Conservation (phyloP, 2,329 filamentous ascomycete genomes). For the Colletotrichum ledebouriae region DNA sequence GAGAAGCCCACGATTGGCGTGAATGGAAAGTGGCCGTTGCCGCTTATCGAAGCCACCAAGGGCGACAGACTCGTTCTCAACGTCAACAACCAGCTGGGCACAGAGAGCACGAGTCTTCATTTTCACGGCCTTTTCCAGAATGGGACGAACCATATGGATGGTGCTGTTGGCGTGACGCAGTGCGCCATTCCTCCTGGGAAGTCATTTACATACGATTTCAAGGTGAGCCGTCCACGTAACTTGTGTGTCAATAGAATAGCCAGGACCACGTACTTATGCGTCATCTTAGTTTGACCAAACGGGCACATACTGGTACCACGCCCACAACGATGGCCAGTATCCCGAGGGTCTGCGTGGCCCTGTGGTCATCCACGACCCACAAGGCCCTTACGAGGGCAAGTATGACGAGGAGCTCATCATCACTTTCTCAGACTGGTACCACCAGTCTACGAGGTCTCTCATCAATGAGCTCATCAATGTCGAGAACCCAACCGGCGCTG, state of each 20-base stretch:
- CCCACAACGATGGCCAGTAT: slow-evolving; percentile 61
- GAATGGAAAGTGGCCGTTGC: slow-evolving; percentile 75
- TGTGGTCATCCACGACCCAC: slow-evolving; percentile 67
- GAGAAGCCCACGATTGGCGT: slow-evolving; percentile 72
- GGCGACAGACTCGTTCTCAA: slow-evolving; percentile 66
- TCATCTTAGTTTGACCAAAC: slow-evolving; percentile 39
- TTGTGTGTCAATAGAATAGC: no score
- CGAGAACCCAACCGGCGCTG: slow-evolving; percentile 63
- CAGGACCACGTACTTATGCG: background rate
- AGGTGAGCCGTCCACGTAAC: slow-evolving; percentile 50
- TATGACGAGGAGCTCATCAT: slow-evolving; percentile 68
- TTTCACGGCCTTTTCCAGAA: slow-evolving; percentile 75
- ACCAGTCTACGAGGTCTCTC: slow-evolving; percentile 65
- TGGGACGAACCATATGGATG: slow-evolving; percentile 71
- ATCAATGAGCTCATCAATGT: slow-evolving; percentile 61
- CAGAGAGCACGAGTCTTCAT: slow-evolving; percentile 65
- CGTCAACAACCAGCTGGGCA: slow-evolving; percentile 63
- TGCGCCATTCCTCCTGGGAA: slow-evolving; percentile 67
- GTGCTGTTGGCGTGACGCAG: slow-evolving; percentile 68
- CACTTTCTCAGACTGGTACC: slow-evolving; percentile 73
- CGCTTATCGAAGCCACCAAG: slow-evolving; percentile 66
- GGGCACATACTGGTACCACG: slow-evolving; percentile 71
- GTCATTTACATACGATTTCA: slow-evolving; percentile 70
- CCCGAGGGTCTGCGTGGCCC: slow-evolving; percentile 70
- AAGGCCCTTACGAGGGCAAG: slow-evolving; percentile 60